A percentile compares a stretch with the other conserved stretches of the same genome.
Conservation (phyloP, 768 basidiomycete species). For the Trametes sanguinea region DNA sequence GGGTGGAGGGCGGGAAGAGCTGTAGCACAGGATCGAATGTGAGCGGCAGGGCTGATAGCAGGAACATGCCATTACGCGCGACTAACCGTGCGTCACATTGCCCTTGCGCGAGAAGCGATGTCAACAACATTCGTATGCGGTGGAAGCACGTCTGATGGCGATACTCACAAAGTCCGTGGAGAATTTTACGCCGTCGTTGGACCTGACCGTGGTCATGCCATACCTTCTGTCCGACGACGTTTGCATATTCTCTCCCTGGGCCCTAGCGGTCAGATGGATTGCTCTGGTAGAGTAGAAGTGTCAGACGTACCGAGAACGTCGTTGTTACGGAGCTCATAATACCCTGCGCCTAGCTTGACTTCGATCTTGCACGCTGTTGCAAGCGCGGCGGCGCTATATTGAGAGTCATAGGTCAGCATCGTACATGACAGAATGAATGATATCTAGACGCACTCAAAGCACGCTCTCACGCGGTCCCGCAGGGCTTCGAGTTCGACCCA, state of each 20-base stretch:
- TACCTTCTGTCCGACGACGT: conserved; percentile 46
- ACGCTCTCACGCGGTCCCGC: conserved; percentile 61
- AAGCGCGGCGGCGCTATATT: conserved; percentile 60
- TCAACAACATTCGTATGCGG: conserved; percentile 1
- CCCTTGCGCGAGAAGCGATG: conserved; percentile 46
- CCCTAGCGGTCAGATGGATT: neutral
- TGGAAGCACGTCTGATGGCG: neutral
- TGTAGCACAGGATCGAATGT: neutral
- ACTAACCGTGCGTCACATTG: conserved; percentile 64
- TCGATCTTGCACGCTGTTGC: conserved; percentile 46
- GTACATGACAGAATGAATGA: neutral
- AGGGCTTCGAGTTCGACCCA: conserved; percentile 55
- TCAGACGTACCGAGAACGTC: conserved; percentile 29
- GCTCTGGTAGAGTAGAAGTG: neutral
- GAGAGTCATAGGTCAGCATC: conserved; percentile 1
- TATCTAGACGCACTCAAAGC: conserved; percentile 60
- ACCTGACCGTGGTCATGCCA: conserved; percentile 38
- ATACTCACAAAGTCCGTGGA: conserved; percentile 78
- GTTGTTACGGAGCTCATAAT: conserved; percentile 40
- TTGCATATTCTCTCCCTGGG: conserved; percentile 56
- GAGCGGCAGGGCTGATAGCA: neutral
- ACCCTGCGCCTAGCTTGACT: conserved; percentile 26
- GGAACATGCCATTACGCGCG: conserved; percentile 21
- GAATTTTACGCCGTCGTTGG: conserved; percentile 46
- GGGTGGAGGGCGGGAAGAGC: conserved; percentile 33